These are phyloP conservation scores for Xylaria sp. DNA, from an alignment of 2,329 filamentous ascomycete genomes.

Conservation along the genomic window DNA sequence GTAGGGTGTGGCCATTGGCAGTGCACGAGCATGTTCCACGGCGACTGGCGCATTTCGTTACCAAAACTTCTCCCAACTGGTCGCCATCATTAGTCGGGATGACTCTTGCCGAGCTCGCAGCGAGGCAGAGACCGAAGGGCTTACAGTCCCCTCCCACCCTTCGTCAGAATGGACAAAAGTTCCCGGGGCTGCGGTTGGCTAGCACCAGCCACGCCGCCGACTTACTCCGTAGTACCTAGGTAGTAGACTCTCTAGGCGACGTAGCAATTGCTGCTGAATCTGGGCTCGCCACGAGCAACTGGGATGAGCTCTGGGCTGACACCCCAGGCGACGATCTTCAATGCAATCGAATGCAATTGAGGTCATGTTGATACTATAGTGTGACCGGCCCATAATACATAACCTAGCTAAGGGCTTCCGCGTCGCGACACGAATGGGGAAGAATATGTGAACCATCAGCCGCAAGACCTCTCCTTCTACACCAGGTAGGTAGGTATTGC, in stretches of 20 bases:
- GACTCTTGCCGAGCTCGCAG: slow-evolving; percentile 6
- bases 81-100: not conserved
- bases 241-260: not conserved
- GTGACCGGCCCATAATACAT: slow-evolving; percentile 19
- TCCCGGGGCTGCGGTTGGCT: slow-evolving; percentile 23
- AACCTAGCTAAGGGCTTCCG: not conserved
- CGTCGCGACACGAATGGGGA: not conserved
- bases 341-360: slow-evolving; percentile 34
- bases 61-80: not conserved
- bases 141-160: not conserved
- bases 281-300: slow-evolving; percentile 31
- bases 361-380: slow-evolving; percentile 26
- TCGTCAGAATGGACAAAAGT: slow-evolving; percentile 18
- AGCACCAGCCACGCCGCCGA: slow-evolving; percentile 16
- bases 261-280: slow-evolving; percentile 29
- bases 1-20: slow-evolving; percentile 6
- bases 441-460: slow-evolving; percentile 24
- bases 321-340: slow-evolving; percentile 30
- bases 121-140: slow-evolving; percentile 14
- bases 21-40: slow-evolving; percentile 4
- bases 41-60: slow-evolving; percentile 8
- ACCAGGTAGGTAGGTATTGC: not conserved
- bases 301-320: slow-evolving; percentile 24
- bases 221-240: no score
- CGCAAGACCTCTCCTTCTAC: slow-evolving; percentile 19